These are phyloP conservation scores for Mesembryanthemum crystallinum DNA, from an alignment of 148 eudicot species.

Conservation along the genomic window DNA sequence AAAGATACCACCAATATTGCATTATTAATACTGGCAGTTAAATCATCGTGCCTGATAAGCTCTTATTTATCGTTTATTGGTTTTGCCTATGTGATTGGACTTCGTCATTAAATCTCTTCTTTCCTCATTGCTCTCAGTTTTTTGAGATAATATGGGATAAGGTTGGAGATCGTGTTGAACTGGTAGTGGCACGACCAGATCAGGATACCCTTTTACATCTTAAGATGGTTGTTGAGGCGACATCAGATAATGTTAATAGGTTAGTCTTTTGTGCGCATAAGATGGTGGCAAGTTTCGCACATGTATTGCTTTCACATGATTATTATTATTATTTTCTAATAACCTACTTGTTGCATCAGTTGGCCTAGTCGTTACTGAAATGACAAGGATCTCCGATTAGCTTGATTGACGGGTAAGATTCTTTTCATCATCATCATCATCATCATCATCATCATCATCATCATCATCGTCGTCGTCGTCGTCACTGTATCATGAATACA, in stretches of 20 bases:
- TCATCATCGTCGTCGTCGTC: no score
- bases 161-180: neutral
- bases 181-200: neutral
- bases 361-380: neutral
- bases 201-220: conserved; percentile 4
- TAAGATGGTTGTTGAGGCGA: conserved; percentile 9
- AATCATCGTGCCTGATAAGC: no score
- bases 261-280: conserved; percentile 6
- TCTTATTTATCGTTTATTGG: no score
- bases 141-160: conserved; percentile 15
- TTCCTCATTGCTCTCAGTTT: neutral
- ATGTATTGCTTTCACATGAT: neutral
- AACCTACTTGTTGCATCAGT: neutral
- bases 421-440: no score
- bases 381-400: neutral
- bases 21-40: no score
- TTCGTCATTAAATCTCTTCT: neutral
- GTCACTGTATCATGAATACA: no score
- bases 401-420: no score
- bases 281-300: neutral
- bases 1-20: no score
- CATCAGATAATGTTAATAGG: neutral
- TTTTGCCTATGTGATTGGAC: no score
- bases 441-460: no score
- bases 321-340: neutral